Evolutionary conservation across 1,139 yeast species (phyloP).

Genomic region (Candida dubliniensis): DNA sequence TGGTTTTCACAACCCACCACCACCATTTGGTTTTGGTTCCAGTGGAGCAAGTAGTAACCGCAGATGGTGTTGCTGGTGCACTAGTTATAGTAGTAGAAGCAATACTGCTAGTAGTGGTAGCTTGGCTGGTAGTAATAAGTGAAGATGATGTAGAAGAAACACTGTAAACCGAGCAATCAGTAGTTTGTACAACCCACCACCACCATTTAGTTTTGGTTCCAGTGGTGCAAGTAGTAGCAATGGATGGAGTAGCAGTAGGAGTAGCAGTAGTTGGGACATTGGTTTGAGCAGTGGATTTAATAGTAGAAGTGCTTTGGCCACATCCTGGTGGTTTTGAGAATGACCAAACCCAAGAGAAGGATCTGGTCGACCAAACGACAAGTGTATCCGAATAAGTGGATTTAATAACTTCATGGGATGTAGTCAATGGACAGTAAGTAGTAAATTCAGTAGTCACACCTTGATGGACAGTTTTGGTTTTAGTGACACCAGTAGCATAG

Average conservation of each 20-base stretch:
- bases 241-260: background rate
- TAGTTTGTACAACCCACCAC: background rate
- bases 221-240: background rate
- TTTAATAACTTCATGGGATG: constrained; percentile 4
- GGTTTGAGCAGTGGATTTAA: background rate
- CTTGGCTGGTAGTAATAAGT: background rate
- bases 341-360: constrained; percentile 1
- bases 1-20: background rate
- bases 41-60: background rate
- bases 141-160: background rate
- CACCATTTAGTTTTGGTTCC: background rate
- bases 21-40: background rate
- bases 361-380: constrained; percentile 1
- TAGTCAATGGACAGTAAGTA: constrained; percentile 27
- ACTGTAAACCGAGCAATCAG: constrained; percentile 1
- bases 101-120: background rate
- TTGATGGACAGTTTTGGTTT: constrained; percentile 1
- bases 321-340: background rate
- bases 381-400: background rate
- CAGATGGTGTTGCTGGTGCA: background rate
- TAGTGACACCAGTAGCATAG: constrained; percentile 30
- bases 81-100: background rate
- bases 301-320: background rate
- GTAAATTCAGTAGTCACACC: constrained; percentile 21
- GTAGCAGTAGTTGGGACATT: background rate